These are phyloP conservation scores for Dispira simplex DNA, from an alignment of 192 early-diverging fungal species.

Conservation along the genomic window DNA sequence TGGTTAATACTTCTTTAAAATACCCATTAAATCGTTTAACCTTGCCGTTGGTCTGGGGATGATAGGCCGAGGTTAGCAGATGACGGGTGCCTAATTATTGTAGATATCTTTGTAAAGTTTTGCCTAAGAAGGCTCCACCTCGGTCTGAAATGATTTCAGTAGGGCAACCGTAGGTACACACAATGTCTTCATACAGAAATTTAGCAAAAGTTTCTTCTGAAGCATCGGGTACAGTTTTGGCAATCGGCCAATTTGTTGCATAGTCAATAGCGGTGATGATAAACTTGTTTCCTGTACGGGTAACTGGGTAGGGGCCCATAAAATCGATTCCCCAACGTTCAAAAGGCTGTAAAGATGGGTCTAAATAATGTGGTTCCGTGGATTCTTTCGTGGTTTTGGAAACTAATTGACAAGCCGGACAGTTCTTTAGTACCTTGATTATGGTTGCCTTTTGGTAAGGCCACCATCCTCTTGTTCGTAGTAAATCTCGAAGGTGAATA, in stretches of 20 bases:
- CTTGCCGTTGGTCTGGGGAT: conserved; percentile 14
- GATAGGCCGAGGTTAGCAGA: conserved; percentile 12
- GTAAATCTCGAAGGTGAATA: neutral
- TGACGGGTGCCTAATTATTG: neutral
- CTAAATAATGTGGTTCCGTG: neutral
- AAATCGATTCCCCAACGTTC: conserved; percentile 13
- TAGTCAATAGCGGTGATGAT: conserved; percentile 14
- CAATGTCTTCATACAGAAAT: conserved; percentile 11
- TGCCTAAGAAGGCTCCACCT: conserved; percentile 5
- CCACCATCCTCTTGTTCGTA: neutral
- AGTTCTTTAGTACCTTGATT: neutral
- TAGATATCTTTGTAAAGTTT: neutral
- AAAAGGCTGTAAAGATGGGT: conserved; percentile 5
- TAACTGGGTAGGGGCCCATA: conserved; percentile 13
- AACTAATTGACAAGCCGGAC: neutral
- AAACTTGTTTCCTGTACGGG: conserved; percentile 7
- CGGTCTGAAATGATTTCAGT: conserved; percentile 12
- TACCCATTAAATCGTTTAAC: conserved; percentile 13
- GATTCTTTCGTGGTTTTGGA: neutral
- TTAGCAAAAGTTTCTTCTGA: conserved; percentile 11
- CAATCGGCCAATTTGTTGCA: conserved; percentile 12
- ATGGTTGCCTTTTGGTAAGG: neutral
- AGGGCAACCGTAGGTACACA: conserved; percentile 6
- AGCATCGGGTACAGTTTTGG: conserved; percentile 9
- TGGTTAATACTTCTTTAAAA: neutral